A percentile compares a stretch with the other conserved stretches of the same genome.
Conservation (phyloP, 306 rosid genomes). For the Potentilla sterilis region DNA sequence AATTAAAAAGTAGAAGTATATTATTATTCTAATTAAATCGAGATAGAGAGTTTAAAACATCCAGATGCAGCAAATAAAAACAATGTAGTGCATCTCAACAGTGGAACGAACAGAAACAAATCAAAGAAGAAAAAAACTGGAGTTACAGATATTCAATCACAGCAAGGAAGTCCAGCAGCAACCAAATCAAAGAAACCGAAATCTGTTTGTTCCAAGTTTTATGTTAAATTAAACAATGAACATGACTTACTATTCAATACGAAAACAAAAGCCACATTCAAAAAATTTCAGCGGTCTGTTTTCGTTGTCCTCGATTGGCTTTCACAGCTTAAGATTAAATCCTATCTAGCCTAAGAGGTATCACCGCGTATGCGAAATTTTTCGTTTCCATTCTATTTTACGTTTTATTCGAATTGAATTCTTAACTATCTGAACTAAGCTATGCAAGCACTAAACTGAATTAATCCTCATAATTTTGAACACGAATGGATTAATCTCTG, state of each 20-base stretch:
- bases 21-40: neutral
- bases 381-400: no score
- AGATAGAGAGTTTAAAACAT: neutral
- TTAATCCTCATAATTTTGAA: neutral
- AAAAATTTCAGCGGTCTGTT: neutral
- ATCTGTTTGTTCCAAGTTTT: neutral
- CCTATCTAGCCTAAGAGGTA: neutral
- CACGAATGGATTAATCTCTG: no score
- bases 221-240: neutral
- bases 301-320: neutral
- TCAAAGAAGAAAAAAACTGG: neutral
- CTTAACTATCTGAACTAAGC: no score
- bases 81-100: neutral
- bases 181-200: no score
- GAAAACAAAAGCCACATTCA: neutral
- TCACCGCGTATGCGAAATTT: neutral
- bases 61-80: neutral
- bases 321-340: neutral
- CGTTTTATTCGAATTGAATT: no score
- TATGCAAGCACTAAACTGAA: no score
- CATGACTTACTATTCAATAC: neutral
- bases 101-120: neutral
- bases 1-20: conserved; percentile 16
- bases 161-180: no score
- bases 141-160: neutral